Evolutionary conservation across 768 basidiomycete species (phyloP), one percentile per base, ranked within the genome.

Genomic region (Termitomyces sp.): DNA sequence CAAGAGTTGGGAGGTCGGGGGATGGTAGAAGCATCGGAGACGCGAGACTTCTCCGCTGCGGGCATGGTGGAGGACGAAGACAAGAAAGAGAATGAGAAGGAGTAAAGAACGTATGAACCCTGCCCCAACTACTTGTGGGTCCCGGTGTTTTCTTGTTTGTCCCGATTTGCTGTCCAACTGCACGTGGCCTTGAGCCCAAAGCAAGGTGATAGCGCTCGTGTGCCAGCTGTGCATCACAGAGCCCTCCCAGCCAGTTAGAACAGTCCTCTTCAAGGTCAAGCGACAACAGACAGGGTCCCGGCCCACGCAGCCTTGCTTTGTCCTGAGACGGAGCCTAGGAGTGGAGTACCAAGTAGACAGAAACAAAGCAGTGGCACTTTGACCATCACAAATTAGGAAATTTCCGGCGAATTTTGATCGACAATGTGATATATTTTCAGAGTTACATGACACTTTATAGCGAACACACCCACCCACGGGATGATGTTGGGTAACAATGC

Each of bases 1-100:
- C 88, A 93, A 0, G 90, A 84, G 65, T 92, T 93, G 10, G 84
- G 82, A 3, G 90, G 90, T 0, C 90, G 78, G 10, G 86, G 85
- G 5, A 77, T 74, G 53, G 75, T 69, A 17, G 69, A 57, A 30
- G 41, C 21, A 46, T 48, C 50, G 12, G 45, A 35, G 35, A n/a
- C 3, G 9, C 56, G 57, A 1, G 35, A 46, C 34, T 22, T 61
- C 47, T 55, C 54, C 24, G 54, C 49, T 21, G 45, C 55, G 8
- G 60, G 61, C 60, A 61, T 61, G 8, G 40, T 35, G 19, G 48
- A 47, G 35, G 40, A 38, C 21, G 34, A 26, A 7, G 41, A 9
- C 24, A n/a, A 28, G 17, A 21, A 28, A 52, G 28, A n/a, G 35
- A 49, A n/a, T 37, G 35, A 12, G 35, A 49, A 49, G n/a, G 37